Percentiles rank a stretch among this genome's conserved stretches.
Conservation (phyloP, 441 rosid species). For the Populus tomentosa region DNA sequence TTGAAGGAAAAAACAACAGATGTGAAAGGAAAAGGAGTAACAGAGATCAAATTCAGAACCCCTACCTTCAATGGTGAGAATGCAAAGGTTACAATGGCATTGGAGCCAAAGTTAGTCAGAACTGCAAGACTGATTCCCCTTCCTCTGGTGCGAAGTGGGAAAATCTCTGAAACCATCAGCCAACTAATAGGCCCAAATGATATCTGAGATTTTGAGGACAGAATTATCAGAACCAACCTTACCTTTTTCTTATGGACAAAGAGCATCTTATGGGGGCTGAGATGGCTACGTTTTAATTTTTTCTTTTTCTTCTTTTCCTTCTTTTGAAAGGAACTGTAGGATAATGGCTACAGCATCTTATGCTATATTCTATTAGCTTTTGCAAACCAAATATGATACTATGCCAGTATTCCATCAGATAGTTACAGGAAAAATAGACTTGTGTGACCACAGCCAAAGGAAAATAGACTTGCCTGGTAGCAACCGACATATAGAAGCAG, state of each 20-base stretch:
- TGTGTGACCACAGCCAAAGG: constrained; percentile 7
- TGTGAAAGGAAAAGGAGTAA: neutral
- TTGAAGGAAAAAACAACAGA: neutral
- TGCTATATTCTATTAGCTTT: neutral
- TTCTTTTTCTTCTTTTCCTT: neutral
- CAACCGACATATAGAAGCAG: constrained; percentile 93
- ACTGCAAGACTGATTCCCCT: constrained; percentile 95
- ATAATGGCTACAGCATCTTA: neutral
- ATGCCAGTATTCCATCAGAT: neutral
- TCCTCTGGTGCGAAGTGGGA: constrained; percentile 78
- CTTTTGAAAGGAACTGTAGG: neutral
- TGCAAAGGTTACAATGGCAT: constrained; percentile 93
- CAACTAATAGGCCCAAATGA: constrained; percentile 98
- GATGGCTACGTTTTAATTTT: neutral
- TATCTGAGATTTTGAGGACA: constrained; percentile 39
- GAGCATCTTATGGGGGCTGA: neutral
- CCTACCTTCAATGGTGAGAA: constrained; percentile 86
- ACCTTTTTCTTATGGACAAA: neutral
- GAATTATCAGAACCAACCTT: constrained; percentile 8
- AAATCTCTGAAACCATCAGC: constrained; percentile 98
- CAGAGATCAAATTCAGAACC: constrained; percentile 4
- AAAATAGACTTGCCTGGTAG: constrained; percentile 63
- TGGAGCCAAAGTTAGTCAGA: constrained; percentile 91
- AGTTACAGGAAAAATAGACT: neutral
- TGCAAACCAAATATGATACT: neutral